Conservation (phyloP, 306 rosid species). For the Dryas drummondii region DNA sequence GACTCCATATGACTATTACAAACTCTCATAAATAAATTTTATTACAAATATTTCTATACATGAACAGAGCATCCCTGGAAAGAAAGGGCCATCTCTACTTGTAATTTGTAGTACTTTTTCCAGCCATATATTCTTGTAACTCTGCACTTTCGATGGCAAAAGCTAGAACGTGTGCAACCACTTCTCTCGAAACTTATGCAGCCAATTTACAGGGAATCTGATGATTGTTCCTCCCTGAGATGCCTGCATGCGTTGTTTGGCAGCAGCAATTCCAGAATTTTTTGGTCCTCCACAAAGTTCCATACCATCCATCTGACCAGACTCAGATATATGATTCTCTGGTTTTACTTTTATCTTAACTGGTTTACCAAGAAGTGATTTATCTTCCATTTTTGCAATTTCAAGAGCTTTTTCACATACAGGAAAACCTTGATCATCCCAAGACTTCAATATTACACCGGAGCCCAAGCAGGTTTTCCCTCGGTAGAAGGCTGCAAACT, state of each 20-base stretch:
- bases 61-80: not conserved
- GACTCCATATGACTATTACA: not conserved
- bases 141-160: constrained; percentile 2
- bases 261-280: constrained; percentile 29
- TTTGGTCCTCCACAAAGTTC: constrained; percentile 20
- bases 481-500: constrained; percentile 78
- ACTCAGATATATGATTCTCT: constrained; percentile 34
- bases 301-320: constrained; percentile 30
- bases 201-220: constrained; percentile 32
- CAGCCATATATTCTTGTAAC: not conserved
- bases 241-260: constrained; percentile 23
- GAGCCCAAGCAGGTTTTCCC: constrained; percentile 86
- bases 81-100: not conserved
- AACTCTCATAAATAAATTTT: not conserved
- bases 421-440: constrained; percentile 85
- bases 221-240: constrained; percentile 20
- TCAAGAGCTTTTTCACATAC: constrained; percentile 77
- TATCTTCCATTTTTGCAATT: constrained; percentile 74
- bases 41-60: not conserved
- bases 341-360: constrained; percentile 78
- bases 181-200: constrained; percentile 34
- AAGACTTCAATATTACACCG: constrained; percentile 82
- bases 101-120: not conserved
- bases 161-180: constrained; percentile 32
- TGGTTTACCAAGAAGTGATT: constrained; percentile 86